Conservation (phyloP, 768 basidiomycete genomes). For the Russula dissimulans region DNA sequence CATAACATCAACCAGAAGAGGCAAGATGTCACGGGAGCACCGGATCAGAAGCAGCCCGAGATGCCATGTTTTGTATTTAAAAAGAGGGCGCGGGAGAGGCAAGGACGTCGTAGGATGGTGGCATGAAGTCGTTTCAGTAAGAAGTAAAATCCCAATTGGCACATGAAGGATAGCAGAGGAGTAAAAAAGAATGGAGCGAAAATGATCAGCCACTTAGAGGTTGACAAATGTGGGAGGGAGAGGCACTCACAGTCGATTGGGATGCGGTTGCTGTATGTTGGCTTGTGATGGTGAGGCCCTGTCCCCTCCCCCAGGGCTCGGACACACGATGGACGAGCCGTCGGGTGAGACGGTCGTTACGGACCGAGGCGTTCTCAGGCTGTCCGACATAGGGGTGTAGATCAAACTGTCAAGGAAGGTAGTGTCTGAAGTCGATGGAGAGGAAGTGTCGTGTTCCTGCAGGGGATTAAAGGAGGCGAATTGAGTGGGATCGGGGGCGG, state of each 20-base stretch:
- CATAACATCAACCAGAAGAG: not conserved
- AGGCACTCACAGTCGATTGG: slow-evolving; percentile 11
- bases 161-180: not conserved
- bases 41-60: not conserved
- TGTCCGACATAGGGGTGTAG: slow-evolving; percentile 1
- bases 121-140: not conserved
- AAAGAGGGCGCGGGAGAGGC: not conserved
- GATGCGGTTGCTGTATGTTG: not conserved
- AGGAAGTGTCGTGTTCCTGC: not conserved
- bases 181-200: not conserved
- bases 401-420: not conserved
- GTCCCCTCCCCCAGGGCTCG: too few species aligned
- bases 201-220: not conserved
- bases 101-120: not conserved
- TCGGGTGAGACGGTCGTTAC: not conserved
- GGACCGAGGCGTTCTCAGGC: not conserved
- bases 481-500: not conserved
- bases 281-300: too few species aligned
- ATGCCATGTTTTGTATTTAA: not conserved
- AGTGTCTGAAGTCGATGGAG: not conserved
- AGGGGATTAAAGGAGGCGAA: not conserved
- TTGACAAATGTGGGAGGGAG: not conserved
- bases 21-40: not conserved
- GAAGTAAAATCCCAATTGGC: not conserved
- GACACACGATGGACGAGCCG: not conserved